A percentile compares a stretch with the other conserved stretches of the same genome.
phyloP scores from a whole-genome alignment of 192 early-diverging fungal genomes.

The Mortierella alpina region DNA sequence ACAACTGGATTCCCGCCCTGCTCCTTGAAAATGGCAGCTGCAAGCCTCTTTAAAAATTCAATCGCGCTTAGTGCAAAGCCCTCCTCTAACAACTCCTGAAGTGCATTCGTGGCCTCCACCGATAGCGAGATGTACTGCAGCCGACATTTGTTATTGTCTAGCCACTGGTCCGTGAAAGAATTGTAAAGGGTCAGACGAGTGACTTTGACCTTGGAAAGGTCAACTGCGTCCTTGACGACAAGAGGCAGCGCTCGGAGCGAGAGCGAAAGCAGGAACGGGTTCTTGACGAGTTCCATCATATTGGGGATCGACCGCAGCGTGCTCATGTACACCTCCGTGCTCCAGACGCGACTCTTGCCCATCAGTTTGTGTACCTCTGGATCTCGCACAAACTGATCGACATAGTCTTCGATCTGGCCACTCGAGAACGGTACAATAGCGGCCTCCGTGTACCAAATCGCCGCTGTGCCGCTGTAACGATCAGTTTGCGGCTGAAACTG shows the following conservation, averaged over 20 bases:
- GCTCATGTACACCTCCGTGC: too few species aligned
- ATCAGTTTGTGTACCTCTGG: too few species aligned
- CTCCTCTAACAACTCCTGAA: not conserved
- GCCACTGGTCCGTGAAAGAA: slow-evolving; percentile 1
- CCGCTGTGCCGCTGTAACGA: not conserved
- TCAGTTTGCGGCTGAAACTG: not conserved
- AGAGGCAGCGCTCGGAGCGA: too few species aligned
- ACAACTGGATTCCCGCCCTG: not conserved
- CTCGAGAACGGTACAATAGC: slow-evolving; percentile 4
- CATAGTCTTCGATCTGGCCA: not conserved
- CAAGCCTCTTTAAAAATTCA: slow-evolving; percentile 10
- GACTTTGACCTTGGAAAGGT: too few species aligned
- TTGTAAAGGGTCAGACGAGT: too few species aligned
- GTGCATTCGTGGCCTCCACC: not conserved
- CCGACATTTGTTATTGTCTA: not conserved
- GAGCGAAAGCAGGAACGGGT: too few species aligned
- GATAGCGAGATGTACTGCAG: not conserved
- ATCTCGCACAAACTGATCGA: too few species aligned
- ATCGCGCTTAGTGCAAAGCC: not conserved
- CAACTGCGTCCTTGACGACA: too few species aligned
- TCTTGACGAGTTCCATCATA: too few species aligned
- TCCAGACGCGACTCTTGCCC: too few species aligned
- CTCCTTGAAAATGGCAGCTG: slow-evolving; percentile 2
- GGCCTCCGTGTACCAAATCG: not conserved
- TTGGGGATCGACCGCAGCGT: too few species aligned